Base-by-base conservation (phyloP, 2,329 filamentous ascomycete genomes). In the Fusarium papillatum region DNA sequence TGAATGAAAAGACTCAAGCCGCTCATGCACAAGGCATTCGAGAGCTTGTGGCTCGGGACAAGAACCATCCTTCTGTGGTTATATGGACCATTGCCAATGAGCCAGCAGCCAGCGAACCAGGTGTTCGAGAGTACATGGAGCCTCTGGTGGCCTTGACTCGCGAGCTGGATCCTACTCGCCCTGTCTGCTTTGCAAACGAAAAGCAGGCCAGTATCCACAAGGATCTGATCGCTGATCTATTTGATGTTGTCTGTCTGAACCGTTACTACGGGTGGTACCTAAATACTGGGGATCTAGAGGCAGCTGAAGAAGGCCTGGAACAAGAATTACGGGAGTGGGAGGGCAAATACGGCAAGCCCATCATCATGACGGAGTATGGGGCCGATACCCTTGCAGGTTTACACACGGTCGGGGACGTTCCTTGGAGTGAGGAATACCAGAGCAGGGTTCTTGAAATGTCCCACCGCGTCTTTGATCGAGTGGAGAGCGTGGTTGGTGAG, bases 401-500 rank as follows among this genome's bases (percentile, higher is more conserved):
- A 11, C 71, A 76, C 3, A 57, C 73, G 0, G 66, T 76, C 5
- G 61, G 71, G 7, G 74, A 76, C 14, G 59, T 72, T 17, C 74
- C 74, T 2, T 76, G 71, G 66, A 76, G 74, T 6, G 73, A 76
- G n/a, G 73, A 76, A 11, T 76, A 76, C 17, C 73, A 76, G 14
- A 57, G 41, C 19, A 31, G 53, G 5, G 22, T 76, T 4, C 16
- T 76, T 4, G 71, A 76, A 38, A 74, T 76, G 73, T 76, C 43
- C 4, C 71, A 76, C 29, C 66, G 62, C 4, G 74, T 76, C 1
- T 76, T 76, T 65, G 68, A 76, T 34, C 50, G 66, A 8, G 71
- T 76, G 4, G 66, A 76, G 10, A 62, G 71, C n/a, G 66, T 76
- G 7, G 68, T 72, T 1, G 68, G 73, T 24, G 74, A 76, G 46